These are phyloP conservation scores for Calonectria pauciramosa DNA, from an alignment of 2,329 filamentous ascomycete genomes.

Conservation along the genomic window DNA sequence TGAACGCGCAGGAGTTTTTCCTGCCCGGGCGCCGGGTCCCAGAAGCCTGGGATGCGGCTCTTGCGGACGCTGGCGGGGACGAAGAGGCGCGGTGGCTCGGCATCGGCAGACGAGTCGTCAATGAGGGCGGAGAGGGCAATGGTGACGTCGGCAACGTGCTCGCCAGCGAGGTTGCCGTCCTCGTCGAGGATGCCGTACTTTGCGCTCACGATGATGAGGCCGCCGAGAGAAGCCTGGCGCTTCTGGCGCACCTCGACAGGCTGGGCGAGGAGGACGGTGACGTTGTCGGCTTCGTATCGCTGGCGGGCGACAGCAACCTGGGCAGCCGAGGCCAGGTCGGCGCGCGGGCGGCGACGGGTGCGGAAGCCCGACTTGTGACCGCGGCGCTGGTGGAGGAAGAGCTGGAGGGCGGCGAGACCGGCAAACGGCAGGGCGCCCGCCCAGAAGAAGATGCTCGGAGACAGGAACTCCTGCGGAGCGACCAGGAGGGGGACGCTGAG, in stretches of 20 bases:
- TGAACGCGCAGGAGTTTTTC: constrained; percentile 62
- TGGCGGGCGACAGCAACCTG: constrained; percentile 49
- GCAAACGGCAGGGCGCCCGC: constrained; percentile 56
- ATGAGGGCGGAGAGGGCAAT: constrained; percentile 62
- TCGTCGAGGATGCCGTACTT: constrained; percentile 59
- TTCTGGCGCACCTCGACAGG: constrained; percentile 56
- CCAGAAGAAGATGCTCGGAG: constrained; percentile 53
- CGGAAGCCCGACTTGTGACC: constrained; percentile 8
- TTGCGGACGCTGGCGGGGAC: constrained; percentile 59
- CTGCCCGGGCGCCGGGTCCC: constrained; percentile 61
- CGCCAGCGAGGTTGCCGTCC: constrained; percentile 49
- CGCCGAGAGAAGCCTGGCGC: constrained; percentile 50
- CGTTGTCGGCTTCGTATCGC: constrained; percentile 60
- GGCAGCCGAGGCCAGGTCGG: constrained; percentile 26
- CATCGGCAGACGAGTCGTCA: constrained; percentile 42
- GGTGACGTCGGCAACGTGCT: constrained; percentile 65
- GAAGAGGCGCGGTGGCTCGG: constrained; percentile 48
- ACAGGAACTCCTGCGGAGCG: constrained; percentile 46
- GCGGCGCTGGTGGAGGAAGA: constrained; percentile 41
- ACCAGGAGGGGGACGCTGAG: constrained; percentile 60
- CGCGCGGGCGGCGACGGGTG: constrained; percentile 21
- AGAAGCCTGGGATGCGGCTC: constrained; percentile 63
- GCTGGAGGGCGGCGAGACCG: constrained; percentile 54
- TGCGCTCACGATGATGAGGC: constrained; percentile 63
- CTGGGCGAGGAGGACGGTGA: constrained; percentile 58